Conservation (phyloP, 129 eudicot genomes). For the Flaveria brownii region DNA sequence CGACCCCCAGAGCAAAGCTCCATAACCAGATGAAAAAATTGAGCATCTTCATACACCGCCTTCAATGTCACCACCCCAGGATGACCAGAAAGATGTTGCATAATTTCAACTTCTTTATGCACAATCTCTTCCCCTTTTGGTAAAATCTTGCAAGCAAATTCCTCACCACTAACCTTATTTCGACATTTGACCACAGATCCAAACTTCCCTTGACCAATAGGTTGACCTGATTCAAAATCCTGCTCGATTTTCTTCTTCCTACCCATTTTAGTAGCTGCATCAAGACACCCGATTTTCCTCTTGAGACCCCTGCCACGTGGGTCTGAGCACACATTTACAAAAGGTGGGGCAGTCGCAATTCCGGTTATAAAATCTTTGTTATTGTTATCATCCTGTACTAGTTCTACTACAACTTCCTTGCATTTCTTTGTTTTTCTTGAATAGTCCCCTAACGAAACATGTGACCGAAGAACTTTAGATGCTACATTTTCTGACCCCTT, state of each 20-base stretch:
- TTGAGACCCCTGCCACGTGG: conserved; percentile 54
- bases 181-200: conserved; percentile 53
- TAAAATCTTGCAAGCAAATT: conserved; percentile 54
- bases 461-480: conserved; percentile 29
- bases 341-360: conserved; percentile 45
- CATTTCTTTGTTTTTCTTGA: conserved; percentile 42
- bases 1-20: conserved; percentile 56
- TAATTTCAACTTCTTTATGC: conserved; percentile 60
- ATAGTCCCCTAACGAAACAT: conserved; percentile 42
- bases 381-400: conserved; percentile 5
- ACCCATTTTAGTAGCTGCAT: conserved; percentile 48
- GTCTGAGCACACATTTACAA: conserved; percentile 34
- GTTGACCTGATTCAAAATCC: conserved; percentile 39
- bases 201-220: conserved; percentile 57
- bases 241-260: conserved; percentile 56
- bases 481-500: conserved; percentile 33
- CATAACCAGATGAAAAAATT: conserved; percentile 52
- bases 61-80: conserved; percentile 53
- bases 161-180: conserved; percentile 39
- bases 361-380: conserved; percentile 28
- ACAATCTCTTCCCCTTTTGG: conserved; percentile 55
- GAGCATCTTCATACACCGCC: conserved; percentile 56
- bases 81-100: conserved; percentile 67
- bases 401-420: conserved; percentile 34
- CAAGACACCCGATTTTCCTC: conserved; percentile 57